Conservation (phyloP, 352 stramenopile genomes). For the Globisporangium uncinulatum region DNA sequence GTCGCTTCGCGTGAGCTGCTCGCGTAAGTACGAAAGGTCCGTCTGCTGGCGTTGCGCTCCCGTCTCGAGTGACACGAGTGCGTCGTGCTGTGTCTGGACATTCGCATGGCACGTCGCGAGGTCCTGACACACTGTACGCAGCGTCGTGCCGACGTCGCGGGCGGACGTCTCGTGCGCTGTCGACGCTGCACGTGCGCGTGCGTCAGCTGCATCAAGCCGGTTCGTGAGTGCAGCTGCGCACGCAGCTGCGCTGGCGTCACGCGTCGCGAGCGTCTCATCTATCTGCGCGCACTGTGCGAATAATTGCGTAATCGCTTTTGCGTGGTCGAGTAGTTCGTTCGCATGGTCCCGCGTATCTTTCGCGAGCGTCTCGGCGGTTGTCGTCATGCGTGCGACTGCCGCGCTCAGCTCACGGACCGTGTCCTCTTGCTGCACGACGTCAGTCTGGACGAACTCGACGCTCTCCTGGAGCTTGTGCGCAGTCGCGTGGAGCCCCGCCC, state of each 20-base stretch:
- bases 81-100: slow-evolving; percentile 28
- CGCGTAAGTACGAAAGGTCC: slow-evolving; percentile 26
- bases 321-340: slow-evolving; percentile 17
- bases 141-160: slow-evolving; percentile 22
- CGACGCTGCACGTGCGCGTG: slow-evolving; percentile 13
- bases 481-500: slow-evolving; percentile 34
- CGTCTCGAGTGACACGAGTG: slow-evolving; percentile 23
- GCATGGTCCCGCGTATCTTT: slow-evolving; percentile 15
- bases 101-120: slow-evolving; percentile 20
- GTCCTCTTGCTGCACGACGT: slow-evolving; percentile 47
- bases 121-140: slow-evolving; percentile 23
- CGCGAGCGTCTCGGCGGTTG: slow-evolving; percentile 16
- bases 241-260: slow-evolving; percentile 15
- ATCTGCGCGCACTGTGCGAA: slow-evolving; percentile 19
- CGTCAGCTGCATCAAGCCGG: slow-evolving; percentile 20
- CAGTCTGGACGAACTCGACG: slow-evolving; percentile 33
- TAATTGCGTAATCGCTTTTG: slow-evolving; percentile 29
- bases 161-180: slow-evolving; percentile 21
- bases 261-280: slow-evolving; percentile 16
- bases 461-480: slow-evolving; percentile 29
- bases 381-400: slow-evolving; percentile 24
- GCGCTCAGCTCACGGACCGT: slow-evolving; percentile 22
- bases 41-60: slow-evolving; percentile 21
- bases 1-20: slow-evolving; percentile 24
- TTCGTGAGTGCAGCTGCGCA: slow-evolving; percentile 20